Evolutionary conservation across 73 alveolate species (phyloP).

Genomic region (Breviolum minutum): DNA sequence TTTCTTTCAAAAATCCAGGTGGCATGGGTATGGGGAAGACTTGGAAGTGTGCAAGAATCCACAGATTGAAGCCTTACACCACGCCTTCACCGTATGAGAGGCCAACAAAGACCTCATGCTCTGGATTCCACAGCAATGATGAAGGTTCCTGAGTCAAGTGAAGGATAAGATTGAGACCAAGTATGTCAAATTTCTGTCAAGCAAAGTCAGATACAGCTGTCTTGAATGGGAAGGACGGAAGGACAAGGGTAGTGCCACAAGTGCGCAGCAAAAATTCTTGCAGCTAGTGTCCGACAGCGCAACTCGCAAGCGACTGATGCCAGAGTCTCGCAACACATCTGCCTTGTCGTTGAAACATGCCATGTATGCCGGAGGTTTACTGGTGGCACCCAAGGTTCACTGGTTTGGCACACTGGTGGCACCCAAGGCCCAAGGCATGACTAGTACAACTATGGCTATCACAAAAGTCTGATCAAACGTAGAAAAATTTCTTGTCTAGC

Average conservation of each 20-base stretch:
- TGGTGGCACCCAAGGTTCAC: not conserved
- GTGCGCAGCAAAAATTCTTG: not conserved
- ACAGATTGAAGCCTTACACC: too few species aligned
- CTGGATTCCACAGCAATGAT: slow-evolving; percentile 80
- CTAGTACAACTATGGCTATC: too few species aligned
- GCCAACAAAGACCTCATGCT: slow-evolving; percentile 89
- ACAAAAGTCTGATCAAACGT: too few species aligned
- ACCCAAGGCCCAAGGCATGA: not conserved
- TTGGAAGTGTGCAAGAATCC: too few species aligned
- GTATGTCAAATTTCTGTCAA: not conserved
- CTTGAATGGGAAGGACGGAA: not conserved
- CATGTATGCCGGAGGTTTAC: too few species aligned
- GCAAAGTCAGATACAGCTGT: not conserved
- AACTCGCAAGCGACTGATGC: slow-evolving; percentile 85
- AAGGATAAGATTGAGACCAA: not conserved
- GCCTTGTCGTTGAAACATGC: too few species aligned
- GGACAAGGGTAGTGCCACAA: too few species aligned
- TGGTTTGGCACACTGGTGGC: not conserved
- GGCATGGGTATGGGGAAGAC: not conserved
- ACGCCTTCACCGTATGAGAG: slow-evolving; percentile 83
- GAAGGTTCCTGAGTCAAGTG: slow-evolving; percentile 56
- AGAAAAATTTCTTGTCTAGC: too few species aligned
- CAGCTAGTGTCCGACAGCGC: slow-evolving; percentile 58
- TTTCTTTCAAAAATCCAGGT: not conserved
- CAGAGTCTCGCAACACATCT: slow-evolving; percentile 78